Evolutionary conservation across 352 stramenopile genomes (phyloP).

Genomic region (Pythium pyrilobum): DNA sequence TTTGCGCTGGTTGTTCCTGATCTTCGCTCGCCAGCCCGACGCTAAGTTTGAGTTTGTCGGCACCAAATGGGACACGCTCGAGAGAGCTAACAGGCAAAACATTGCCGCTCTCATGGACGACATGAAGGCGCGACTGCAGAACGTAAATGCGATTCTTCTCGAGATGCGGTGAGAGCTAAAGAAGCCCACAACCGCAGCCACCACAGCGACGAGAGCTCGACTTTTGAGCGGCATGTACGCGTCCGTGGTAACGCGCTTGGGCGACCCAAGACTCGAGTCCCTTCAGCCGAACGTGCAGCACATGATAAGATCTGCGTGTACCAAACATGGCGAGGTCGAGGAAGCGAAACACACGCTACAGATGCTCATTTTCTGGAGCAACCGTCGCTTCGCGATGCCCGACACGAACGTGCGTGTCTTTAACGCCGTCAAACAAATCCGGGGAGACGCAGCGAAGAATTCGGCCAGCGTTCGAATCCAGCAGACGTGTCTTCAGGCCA

Average conservation of each 20-base stretch:
- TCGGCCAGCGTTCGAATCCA: not conserved
- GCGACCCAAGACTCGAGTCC: no score
- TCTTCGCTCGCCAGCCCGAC: not conserved
- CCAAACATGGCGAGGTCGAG: not conserved
- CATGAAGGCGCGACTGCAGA: not conserved
- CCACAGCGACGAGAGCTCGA: no score
- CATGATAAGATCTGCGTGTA: no score
- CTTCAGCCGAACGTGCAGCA: no score
- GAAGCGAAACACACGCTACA: not conserved
- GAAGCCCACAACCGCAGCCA: no score
- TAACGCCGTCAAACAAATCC: not conserved
- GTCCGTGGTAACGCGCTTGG: no score
- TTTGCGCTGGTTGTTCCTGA: not conserved
- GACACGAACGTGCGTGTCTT: constrained; percentile 4
- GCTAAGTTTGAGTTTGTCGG: constrained; percentile 8
- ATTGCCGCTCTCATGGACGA: not conserved
- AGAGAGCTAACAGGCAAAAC: not conserved
- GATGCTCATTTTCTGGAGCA: not conserved
- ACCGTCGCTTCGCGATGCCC: constrained; percentile 6
- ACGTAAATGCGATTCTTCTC: no score
- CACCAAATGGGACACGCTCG: constrained; percentile 3
- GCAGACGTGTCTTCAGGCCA: not conserved
- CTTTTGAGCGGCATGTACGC: no score
- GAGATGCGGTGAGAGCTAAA: not conserved
- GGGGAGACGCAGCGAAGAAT: not conserved